These are phyloP conservation scores for Termitomyces sp. DNA, from an alignment of 768 basidiomycete genomes.

Conservation along the genomic window DNA sequence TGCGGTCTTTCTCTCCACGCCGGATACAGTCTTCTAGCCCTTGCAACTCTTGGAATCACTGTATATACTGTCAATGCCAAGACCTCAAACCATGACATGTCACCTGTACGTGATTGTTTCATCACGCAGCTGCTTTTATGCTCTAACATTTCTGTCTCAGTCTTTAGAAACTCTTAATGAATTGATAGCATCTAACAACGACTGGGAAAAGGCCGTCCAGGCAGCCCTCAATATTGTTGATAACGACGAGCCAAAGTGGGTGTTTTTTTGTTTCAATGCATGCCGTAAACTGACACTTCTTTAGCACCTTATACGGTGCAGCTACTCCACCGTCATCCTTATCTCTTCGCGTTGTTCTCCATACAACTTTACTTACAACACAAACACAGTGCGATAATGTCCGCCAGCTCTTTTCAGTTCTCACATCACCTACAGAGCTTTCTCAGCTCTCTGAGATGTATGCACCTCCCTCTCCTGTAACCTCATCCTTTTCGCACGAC, in stretches of 20 bases:
- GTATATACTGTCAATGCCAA: constrained; percentile 30
- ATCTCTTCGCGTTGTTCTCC: constrained; percentile 64
- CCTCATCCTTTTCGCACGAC: constrained; percentile 6
- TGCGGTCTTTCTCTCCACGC: constrained; percentile 35
- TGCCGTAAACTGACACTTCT: constrained; percentile 3
- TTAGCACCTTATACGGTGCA: constrained; percentile 29
- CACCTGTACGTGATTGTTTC: constrained; percentile 37
- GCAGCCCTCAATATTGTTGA: constrained; percentile 64
- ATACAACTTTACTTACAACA: constrained; percentile 69
- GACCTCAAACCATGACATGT: constrained; percentile 43
- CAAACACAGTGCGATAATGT: constrained; percentile 80
- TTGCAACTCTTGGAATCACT: constrained; percentile 32
- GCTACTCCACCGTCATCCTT: constrained; percentile 44
- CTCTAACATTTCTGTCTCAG: constrained; percentile 26
- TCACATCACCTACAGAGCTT: constrained; percentile 67
- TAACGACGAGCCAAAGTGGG: constrained; percentile 63
- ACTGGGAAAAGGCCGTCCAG: constrained; percentile 72
- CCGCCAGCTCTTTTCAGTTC: constrained; percentile 70
- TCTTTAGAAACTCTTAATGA: constrained; percentile 63
- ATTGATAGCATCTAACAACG: constrained; percentile 57
- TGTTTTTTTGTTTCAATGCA: constrained; percentile 1
- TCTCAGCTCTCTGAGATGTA: constrained; percentile 85
- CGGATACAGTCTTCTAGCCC: constrained; percentile 35
- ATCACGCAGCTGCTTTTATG: constrained; percentile 2
- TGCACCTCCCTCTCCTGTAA: constrained; percentile 63